Evolutionary conservation across 1,139 yeast species (phyloP).

Genomic region (Pneumocystis murina): DNA sequence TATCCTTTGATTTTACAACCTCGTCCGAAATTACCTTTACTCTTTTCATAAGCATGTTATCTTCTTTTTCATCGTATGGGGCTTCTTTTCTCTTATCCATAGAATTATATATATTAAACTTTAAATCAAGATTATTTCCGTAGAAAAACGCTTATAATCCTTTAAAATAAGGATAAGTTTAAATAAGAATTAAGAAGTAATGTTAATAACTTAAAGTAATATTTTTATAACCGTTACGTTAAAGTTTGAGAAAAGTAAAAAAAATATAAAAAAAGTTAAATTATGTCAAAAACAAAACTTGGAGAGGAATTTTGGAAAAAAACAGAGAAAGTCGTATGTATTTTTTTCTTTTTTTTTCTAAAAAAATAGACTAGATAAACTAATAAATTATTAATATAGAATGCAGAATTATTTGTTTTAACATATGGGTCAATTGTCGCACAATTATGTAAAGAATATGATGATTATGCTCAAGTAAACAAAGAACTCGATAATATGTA

Average conservation of each 20-base stretch:
- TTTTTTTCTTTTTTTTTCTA: background rate
- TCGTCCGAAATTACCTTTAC: background rate
- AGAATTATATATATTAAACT: background rate
- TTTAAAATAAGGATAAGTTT: background rate
- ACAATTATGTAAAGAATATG: slow-evolving; percentile 76
- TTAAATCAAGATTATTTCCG: background rate
- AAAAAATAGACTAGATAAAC: background rate
- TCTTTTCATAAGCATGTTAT: background rate
- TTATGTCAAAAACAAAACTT: slow-evolving; percentile 36
- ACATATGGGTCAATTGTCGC: slow-evolving; percentile 91
- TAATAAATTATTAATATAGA: slow-evolving; percentile 27
- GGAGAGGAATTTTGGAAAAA: slow-evolving; percentile 93
- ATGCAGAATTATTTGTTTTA: slow-evolving; percentile 79
- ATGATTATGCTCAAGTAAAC: slow-evolving; percentile 67
- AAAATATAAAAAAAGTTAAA: slow-evolving; percentile 19
- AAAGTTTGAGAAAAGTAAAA: background rate
- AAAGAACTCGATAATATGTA: slow-evolving; percentile 67
- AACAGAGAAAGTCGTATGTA: slow-evolving; percentile 67
- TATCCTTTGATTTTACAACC: background rate
- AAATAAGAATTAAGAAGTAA: background rate
- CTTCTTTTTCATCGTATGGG: background rate
- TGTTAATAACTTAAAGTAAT: background rate
- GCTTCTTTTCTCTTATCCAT: slow-evolving; percentile 1
- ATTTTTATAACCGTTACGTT: background rate
- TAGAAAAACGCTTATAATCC: background rate